Conservation (phyloP, 352 stramenopile species). For the Aphanomyces astaci region DNA sequence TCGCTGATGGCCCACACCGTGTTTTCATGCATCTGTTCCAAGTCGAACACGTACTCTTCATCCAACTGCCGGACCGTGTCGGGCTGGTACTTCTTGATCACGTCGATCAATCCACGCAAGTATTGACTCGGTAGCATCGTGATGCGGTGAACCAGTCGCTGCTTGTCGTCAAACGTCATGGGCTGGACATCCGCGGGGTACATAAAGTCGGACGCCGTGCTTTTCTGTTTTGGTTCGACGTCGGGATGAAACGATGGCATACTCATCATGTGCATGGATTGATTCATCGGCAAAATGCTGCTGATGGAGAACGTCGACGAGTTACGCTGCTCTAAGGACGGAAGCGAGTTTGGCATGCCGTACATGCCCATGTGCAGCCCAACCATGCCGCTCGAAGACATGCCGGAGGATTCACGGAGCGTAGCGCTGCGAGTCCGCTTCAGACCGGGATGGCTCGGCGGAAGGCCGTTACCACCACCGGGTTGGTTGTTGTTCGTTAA, state of each 20-base stretch:
- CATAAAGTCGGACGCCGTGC: conserved; percentile 54
- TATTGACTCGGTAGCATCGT: conserved; percentile 80
- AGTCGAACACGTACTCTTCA: conserved; percentile 79
- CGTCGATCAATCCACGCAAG: conserved; percentile 73
- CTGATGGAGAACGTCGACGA: conserved; percentile 72
- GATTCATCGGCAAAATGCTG: conserved; percentile 43
- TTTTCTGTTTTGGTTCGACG: conserved; percentile 1
- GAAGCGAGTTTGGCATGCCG: conserved; percentile 54
- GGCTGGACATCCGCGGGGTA: conserved; percentile 76
- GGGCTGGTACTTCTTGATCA: conserved; percentile 84
- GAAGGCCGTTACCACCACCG: conserved; percentile 3
- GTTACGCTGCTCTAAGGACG: conserved; percentile 63
- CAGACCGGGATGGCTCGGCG: conserved; percentile 11
- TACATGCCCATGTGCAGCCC: conserved; percentile 14
- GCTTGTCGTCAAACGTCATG: conserved; percentile 80
- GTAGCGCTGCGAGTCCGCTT: conserved; percentile 19
- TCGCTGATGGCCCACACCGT: conserved; percentile 82
- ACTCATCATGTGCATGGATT: conserved; percentile 11
- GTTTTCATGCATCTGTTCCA: conserved; percentile 85
- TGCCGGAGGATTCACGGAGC: conserved; percentile 1
- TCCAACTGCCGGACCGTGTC: conserved; percentile 81
- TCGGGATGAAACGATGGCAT: conserved; percentile 24
- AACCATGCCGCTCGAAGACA: neutral
- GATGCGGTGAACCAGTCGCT: conserved; percentile 78
- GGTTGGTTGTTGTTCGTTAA: neutral